Evolutionary conservation across 73 alveolate genomes (phyloP), one percentile per base, ranked within the genome.

Genomic region (Paramecium primaurelia): DNA sequence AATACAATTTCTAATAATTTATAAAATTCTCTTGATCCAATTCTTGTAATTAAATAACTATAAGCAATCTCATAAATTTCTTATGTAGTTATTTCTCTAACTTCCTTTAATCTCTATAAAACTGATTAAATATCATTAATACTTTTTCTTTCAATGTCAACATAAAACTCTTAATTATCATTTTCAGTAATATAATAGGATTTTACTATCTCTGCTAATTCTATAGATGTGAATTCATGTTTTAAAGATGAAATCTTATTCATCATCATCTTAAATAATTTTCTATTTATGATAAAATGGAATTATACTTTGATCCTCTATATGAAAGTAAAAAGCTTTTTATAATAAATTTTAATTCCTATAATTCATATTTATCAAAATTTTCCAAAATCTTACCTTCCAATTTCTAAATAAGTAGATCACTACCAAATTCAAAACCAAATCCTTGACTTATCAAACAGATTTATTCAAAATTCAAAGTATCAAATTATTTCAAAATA

Each of bases 401-500:
- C 69, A 77, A 44, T 40, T 77, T 77, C n/a, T 18, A 18, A 7
- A 77, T 5, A 16, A 77, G 11, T 2, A 9, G 16, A 6, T 77
- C 71, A 44, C 71, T 77, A 20, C 89, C 89, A 38, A 40, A 77
- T 26, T 77, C 89, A 40, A 77, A 77, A 3, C 89, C 89, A 44
- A 77, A 77, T 20, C 89, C 89, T 44, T 77, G 40, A 77, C 59
- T 38, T n/a, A 77, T 20, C 4, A 77, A 40, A 77, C 89, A 77
- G 7, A 42, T 30, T 30, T 77, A 77, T 38, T 77, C 89, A 16
- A 77, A 44, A 38, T 77, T 44, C 12, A 77, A 42, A n/a, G 40
- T 0, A 38, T 77, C 89, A 44, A 77, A 34, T 77, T 44, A 40
- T 14, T 34, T 6, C 9, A 44, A 16, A 2, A 77, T 18, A 34